Conservation (phyloP, 2,329 filamentous ascomycete species). For the Fusarium humuli region DNA sequence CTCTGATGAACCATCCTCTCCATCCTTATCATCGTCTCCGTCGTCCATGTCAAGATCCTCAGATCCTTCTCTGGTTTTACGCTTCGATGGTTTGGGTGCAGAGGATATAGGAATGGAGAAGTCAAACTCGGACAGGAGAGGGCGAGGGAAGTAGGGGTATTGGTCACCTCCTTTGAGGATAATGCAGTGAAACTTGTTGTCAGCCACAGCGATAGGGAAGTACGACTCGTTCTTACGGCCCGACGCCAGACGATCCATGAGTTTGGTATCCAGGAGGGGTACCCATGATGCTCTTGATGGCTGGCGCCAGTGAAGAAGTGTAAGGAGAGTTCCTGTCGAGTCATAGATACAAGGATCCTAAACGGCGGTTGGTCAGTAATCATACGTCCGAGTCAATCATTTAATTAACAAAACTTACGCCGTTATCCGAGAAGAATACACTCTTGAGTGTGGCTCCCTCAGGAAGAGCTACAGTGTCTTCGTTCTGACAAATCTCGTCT, state of each 20-base stretch:
- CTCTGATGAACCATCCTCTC: conserved; percentile 58
- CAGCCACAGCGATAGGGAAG: conserved; percentile 94
- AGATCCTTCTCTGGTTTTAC: conserved; percentile 45
- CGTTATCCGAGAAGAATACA: conserved; percentile 91
- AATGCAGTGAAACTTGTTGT: conserved; percentile 96
- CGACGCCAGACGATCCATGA: conserved; percentile 81
- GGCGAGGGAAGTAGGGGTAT: conserved; percentile 92
- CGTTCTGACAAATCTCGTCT: conserved; percentile 93
- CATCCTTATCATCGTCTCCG: conserved; percentile 49
- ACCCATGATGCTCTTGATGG: conserved; percentile 90
- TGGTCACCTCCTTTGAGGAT: conserved; percentile 96
- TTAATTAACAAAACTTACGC: conserved; percentile 66
- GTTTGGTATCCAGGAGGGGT: conserved; percentile 89
- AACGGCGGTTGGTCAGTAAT: conserved; percentile 8
- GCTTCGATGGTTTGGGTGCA: conserved; percentile 54
- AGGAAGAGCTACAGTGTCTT: conserved; percentile 88
- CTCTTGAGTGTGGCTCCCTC: conserved; percentile 78
- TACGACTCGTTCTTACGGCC: conserved; percentile 91
- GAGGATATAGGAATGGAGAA: conserved; percentile 85
- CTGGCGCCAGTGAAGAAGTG: conserved; percentile 90
- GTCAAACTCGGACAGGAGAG: conserved; percentile 91
- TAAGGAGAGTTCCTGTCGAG: conserved; percentile 86
- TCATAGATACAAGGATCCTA: conserved; percentile 97
- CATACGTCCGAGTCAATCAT: background rate
- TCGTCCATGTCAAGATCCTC: conserved; percentile 52